These are phyloP conservation scores for Phytophthora pistaciae DNA, from an alignment of 352 stramenopile species.

Conservation along the genomic window DNA sequence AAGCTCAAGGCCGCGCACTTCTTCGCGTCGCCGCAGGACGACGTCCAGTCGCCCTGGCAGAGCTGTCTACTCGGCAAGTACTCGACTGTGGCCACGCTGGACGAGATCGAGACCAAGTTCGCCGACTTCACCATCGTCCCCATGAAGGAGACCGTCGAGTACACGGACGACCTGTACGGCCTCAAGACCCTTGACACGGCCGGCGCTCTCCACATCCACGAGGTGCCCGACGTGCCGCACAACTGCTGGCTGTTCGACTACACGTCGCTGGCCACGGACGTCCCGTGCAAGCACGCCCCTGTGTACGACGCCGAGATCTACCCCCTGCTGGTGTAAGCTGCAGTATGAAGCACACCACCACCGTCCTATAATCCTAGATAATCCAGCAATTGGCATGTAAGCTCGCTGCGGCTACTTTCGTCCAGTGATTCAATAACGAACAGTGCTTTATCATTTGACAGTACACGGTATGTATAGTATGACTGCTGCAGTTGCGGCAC, in stretches of 20 bases:
- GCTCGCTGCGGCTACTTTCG: too few species aligned
- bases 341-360: neutral
- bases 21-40: slow-evolving; percentile 55
- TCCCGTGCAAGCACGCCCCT: slow-evolving; percentile 34
- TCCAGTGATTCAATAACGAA: too few species aligned
- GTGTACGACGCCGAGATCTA: slow-evolving; percentile 45
- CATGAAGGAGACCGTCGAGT: slow-evolving; percentile 49
- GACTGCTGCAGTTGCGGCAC: neutral
- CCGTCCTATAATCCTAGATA: neutral
- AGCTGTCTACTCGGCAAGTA: slow-evolving; percentile 48
- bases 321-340: slow-evolving; percentile 43
- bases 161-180: slow-evolving; percentile 46
- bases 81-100: slow-evolving; percentile 35
- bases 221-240: slow-evolving; percentile 42
- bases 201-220: slow-evolving; percentile 33
- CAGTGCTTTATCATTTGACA: too few species aligned
- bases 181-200: slow-evolving; percentile 45
- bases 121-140: slow-evolving; percentile 30
- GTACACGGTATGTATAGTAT: too few species aligned
- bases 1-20: slow-evolving; percentile 54
- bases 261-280: slow-evolving; percentile 36
- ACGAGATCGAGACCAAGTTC: slow-evolving; percentile 46
- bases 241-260: slow-evolving; percentile 56
- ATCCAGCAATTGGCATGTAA: neutral
- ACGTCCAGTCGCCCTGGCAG: slow-evolving; percentile 54